Evolutionary conservation across 805 yeast genomes (phyloP).

Genomic region (Kuraishia cidri): DNA sequence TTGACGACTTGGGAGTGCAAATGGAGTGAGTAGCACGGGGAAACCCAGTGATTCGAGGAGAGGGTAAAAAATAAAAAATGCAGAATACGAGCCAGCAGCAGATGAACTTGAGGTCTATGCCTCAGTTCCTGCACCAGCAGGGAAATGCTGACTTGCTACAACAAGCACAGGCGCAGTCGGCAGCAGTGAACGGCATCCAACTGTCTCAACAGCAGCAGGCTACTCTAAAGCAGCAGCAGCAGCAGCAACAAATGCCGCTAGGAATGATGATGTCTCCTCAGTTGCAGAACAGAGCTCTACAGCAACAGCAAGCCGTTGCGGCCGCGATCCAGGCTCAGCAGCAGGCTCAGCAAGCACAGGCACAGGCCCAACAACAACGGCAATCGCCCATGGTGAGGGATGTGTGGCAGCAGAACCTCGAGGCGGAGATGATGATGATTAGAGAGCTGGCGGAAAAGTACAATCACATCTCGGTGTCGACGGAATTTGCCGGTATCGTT

Average conservation of each 20-base stretch:
- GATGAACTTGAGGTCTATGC: conserved; percentile 6
- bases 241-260: conserved; percentile 9
- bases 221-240: conserved; percentile 10
- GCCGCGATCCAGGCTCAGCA: conserved; percentile 8
- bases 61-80: no score
- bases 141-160: conserved; percentile 7
- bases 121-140: conserved; percentile 7
- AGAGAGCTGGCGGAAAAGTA: conserved; percentile 49
- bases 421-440: conserved; percentile 54
- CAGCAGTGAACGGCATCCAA: conserved; percentile 1
- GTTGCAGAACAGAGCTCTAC: conserved; percentile 16
- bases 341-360: conserved; percentile 13
- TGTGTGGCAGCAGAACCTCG: conserved; percentile 67
- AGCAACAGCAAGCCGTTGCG: conserved; percentile 5
- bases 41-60: no score
- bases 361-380: conserved; percentile 12
- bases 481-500: conserved; percentile 93
- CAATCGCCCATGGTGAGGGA: conserved; percentile 47
- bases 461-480: conserved; percentile 62
- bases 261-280: conserved; percentile 25
- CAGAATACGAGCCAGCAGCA: no score
- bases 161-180: conserved; percentile 4
- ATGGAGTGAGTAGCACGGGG: no score
- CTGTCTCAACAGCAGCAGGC: no score
- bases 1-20: no score